Evolutionary conservation across 495 filamentous ascomycete species (phyloP), one percentile per base, ranked within the genome.

Genomic region (Tetracladium setigerum): DNA sequence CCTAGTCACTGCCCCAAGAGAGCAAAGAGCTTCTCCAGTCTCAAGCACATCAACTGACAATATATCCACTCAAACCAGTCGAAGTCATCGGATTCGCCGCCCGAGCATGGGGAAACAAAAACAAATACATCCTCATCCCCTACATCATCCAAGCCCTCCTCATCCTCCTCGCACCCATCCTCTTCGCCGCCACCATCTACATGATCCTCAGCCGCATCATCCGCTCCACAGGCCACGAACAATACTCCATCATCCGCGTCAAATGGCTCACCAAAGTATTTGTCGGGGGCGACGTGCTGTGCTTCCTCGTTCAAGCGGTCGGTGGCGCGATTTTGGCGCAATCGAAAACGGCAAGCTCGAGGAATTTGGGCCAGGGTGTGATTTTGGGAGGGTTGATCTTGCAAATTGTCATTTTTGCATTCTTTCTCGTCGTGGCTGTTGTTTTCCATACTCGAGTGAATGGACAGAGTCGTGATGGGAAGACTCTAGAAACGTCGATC

Each of bases 121-220:
- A 74, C 42, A 58, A 63, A 4, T 24, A 33, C 0, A 63, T 68
- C 19, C 30, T 63, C 7, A 52, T 56, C 5, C 68, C 70, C 0
- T 80, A 72, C 49, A 55, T 71, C 18, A 63, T 68, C 41, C 71
- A 76, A 52, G 62, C 62, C 9, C 53, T 67, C 6, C 47, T 73
- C 7, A 55, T 74, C 6, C 61, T 76, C 1, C 51, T 77, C 13
- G 72, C 69, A 0, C 73, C 73, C 8, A 69, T 71, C 0, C 59
- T 76, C 9, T 72, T 68, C 48, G 70, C 73, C 5, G 73, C 72
- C 0, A 67, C 66, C 2, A 71, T 77, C 38, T 75, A 77, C 52
- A 77, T 76, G 72, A 62, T 64, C 19, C 59, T 76, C 2, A 71
- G 66, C 0, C 67, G 73, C 1, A 54, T 76, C 1, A 69, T 75